Conservation (phyloP, 2,329 filamentous ascomycete species). For the Colletotrichum simmondsii region DNA sequence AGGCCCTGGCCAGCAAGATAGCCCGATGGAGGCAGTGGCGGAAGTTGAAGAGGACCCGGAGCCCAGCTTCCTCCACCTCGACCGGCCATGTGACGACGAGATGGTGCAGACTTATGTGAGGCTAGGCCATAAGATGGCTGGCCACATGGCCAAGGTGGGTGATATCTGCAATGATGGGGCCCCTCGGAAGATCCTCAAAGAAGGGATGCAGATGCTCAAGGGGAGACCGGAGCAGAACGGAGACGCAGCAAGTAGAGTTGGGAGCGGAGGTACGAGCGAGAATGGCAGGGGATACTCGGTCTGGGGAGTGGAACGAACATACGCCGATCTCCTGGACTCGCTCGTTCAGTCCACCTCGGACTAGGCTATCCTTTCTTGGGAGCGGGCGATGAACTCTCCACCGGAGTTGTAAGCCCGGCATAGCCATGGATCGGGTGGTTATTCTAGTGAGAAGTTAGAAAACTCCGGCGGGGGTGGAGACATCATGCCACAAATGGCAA, state of each 20-base stretch:
- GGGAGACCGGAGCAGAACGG: background rate
- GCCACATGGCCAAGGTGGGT: conserved; percentile 62
- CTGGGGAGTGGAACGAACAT: conserved; percentile 2
- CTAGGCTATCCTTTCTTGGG: background rate
- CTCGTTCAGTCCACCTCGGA: background rate
- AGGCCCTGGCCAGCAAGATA: background rate
- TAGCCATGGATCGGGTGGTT: background rate
- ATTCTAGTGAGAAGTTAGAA: too few species aligned
- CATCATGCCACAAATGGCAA: background rate
- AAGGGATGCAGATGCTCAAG: conserved; percentile 30
- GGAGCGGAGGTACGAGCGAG: background rate
- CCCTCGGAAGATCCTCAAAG: conserved; percentile 35
- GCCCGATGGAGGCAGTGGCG: background rate
- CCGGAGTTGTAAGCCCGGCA: background rate
- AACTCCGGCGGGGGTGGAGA: conserved; percentile 8
- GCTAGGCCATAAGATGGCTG: conserved; percentile 58
- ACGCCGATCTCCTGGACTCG: conserved; percentile 4
- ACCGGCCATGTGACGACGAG: conserved; percentile 67
- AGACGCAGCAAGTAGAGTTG: background rate
- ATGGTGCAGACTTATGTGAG: conserved; percentile 66
- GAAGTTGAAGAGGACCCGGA: conserved; percentile 23
- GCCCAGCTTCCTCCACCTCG: conserved; percentile 60
- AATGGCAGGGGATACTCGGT: background rate
- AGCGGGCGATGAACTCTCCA: background rate
- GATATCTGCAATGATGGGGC: conserved; percentile 50